phyloP scores from a whole-genome alignment of 1,284 basidiomycete species.

The Leucocoprinus gongylophorus region DNA sequence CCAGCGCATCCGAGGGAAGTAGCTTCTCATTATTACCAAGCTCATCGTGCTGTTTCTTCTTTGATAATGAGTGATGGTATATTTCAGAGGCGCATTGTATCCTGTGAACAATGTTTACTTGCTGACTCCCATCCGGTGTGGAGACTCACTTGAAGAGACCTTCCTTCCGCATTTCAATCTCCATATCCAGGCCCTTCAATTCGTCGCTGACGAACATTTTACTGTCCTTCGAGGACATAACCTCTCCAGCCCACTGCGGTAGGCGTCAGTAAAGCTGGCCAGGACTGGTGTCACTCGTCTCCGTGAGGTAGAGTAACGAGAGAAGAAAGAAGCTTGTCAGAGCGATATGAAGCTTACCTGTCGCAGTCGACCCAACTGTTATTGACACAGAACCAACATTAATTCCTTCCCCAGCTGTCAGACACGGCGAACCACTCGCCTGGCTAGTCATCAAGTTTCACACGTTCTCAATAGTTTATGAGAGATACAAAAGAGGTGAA shows the following conservation, averaged over 20 bases:
- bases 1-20: conserved; percentile 68
- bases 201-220: conserved; percentile 61
- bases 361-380: conserved; percentile 58
- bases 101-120: conserved; percentile 29
- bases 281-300: neutral
- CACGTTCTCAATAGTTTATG: neutral
- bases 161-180: conserved; percentile 59
- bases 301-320: neutral
- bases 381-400: neutral
- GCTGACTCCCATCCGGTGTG: neutral
- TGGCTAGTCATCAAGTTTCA: conserved; percentile 46
- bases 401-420: neutral
- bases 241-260: conserved; percentile 65
- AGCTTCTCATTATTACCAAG: conserved; percentile 58
- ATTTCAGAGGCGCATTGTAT: conserved; percentile 53
- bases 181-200: conserved; percentile 60
- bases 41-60: conserved; percentile 57
- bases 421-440: conserved; percentile 27
- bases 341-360: conserved; percentile 38
- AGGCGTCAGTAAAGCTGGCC: neutral
- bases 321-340: neutral
- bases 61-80: conserved; percentile 55
- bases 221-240: conserved; percentile 58
- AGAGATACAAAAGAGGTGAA: neutral
- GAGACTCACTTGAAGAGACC: conserved; percentile 54